Percentiles rank a stretch among this genome's conserved stretches.
phyloP scores from a whole-genome alignment of 139 green algal species.

The Picocystis salinarum region DNA sequence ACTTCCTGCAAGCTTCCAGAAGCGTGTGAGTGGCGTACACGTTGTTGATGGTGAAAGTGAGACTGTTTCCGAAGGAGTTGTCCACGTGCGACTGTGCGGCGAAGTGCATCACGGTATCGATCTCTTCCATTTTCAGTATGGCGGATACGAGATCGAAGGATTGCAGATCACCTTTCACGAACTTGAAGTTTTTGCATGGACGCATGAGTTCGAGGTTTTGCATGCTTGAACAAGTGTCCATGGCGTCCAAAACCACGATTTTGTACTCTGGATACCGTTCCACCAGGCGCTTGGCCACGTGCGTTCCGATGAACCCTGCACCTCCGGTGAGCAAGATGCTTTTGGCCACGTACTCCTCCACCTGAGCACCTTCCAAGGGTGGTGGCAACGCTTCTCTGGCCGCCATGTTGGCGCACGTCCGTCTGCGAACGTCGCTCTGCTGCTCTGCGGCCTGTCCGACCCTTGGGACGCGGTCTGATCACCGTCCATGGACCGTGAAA shows the following conservation, averaged over 20 bases:
- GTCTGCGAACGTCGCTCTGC: too few species aligned
- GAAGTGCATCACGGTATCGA: slow-evolving; percentile 98
- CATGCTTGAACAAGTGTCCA: slow-evolving; percentile 85
- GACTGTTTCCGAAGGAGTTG: slow-evolving; percentile 91
- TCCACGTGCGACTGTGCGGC: slow-evolving; percentile 95
- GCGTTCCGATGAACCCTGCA: slow-evolving; percentile 82
- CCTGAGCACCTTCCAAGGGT: not conserved
- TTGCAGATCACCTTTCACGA: slow-evolving; percentile 87
- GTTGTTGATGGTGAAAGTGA: slow-evolving; percentile 90
- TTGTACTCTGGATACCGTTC: slow-evolving; percentile 72
- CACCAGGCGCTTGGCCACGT: slow-evolving; percentile 54
- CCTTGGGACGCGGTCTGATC: too few species aligned
- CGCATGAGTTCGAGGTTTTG: slow-evolving; percentile 58
- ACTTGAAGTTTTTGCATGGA: slow-evolving; percentile 19
- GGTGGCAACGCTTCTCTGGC: too few species aligned
- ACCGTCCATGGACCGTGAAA: too few species aligned
- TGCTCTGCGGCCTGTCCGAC: too few species aligned
- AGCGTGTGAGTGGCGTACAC: slow-evolving; percentile 89
- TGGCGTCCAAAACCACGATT: slow-evolving; percentile 81
- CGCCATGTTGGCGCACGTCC: too few species aligned
- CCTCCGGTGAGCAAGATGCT: slow-evolving; percentile 72
- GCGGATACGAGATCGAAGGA: slow-evolving; percentile 71
- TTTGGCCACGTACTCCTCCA: slow-evolving; percentile 32
- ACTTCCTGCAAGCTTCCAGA: slow-evolving; percentile 65
- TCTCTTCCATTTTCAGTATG: slow-evolving; percentile 55